Evolutionary conservation across 352 stramenopile genomes (phyloP), one percentile per base, ranked within the genome.

Genomic region (Thalassiosira livingstoniorum): DNA sequence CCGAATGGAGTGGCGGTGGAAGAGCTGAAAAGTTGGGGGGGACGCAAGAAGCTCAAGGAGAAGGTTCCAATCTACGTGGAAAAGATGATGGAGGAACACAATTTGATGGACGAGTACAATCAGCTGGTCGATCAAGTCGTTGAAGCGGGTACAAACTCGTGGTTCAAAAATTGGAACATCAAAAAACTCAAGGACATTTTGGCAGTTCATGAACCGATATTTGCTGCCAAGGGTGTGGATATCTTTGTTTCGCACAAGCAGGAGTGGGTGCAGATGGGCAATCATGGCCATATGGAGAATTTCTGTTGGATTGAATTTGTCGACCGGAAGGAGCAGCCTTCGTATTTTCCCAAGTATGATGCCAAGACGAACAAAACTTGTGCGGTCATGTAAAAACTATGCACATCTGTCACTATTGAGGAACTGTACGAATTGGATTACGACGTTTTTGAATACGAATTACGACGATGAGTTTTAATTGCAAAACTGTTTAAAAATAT

Each of bases 231-330:
- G 51, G 75, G 75, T 35, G 68, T 87, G 15, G 67, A 66, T 54
- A 35, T 89, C n/a, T 85, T 89, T 64, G n/a, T 89, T 23, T 64
- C 37, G 34, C 68, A 78, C 63, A 89, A 87, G 35, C 13, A 87
- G 15, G 78, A 89, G 61, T 89, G 78, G 54, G 34, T 88, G 25
- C 54, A 25, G 34, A 66, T 84, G 32, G 82, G 82, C 32, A 39
- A 88, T 23, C 79, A 72, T 62, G 82, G 82, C 42, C 82, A 88
- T 61, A 75, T 57, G 15, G 82, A 88, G 45, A 51, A 77, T 35
- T 88, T 75, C 60, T 51, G 82, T 5, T 88, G 82, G 78, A 66
- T 87, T 55, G 78, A 89, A 35, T 87, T 80, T 75, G 78, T 87
- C 11, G 78, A 87, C 76, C 60, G 82, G 54, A 61, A 71, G 37